These are phyloP conservation scores for Dothistroma septosporum DNA, from an alignment of 2,329 filamentous ascomycete genomes.

Conservation along the genomic window DNA sequence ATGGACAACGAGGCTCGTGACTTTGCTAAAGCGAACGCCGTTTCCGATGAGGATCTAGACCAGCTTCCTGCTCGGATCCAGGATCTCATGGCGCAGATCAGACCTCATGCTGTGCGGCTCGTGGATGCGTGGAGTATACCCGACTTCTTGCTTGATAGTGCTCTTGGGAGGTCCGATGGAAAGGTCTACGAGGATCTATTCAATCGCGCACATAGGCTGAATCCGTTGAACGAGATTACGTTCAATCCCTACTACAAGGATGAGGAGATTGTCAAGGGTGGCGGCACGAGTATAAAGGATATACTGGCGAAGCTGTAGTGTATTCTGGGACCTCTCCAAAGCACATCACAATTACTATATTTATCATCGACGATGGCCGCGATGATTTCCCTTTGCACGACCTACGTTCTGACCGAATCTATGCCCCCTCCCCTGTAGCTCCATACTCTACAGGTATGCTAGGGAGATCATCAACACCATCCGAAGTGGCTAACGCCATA, in stretches of 20 bases:
- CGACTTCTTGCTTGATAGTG: conserved; percentile 51
- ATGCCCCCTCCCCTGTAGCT: not conserved
- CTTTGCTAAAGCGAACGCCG: conserved; percentile 44
- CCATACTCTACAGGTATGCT: conserved; percentile 27
- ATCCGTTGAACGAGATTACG: conserved; percentile 49
- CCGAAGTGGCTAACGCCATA: conserved; percentile 47
- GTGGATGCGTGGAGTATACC: conserved; percentile 53
- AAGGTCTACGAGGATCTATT: conserved; percentile 53
- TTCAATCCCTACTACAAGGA: conserved; percentile 50
- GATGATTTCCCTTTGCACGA: too few relatives aligned
- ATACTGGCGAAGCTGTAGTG: conserved; percentile 32
- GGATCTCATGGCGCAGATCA: conserved; percentile 45
- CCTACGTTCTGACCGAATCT: not conserved
- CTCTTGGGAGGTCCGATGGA: conserved; percentile 50
- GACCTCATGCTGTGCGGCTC: conserved; percentile 50
- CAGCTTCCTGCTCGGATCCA: conserved; percentile 41
- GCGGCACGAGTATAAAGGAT: conserved; percentile 31
- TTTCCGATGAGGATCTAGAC: conserved; percentile 42
- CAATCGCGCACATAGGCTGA: conserved; percentile 48
- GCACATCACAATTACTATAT: too few relatives aligned
- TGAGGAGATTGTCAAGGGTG: conserved; percentile 48
- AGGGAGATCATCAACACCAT: conserved; percentile 44
- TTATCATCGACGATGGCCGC: too few relatives aligned
- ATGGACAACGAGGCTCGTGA: conserved; percentile 44
- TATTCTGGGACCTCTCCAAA: not conserved